Conservation (phyloP, 257 asterid genomes). For the Solanum stenotomum region DNA sequence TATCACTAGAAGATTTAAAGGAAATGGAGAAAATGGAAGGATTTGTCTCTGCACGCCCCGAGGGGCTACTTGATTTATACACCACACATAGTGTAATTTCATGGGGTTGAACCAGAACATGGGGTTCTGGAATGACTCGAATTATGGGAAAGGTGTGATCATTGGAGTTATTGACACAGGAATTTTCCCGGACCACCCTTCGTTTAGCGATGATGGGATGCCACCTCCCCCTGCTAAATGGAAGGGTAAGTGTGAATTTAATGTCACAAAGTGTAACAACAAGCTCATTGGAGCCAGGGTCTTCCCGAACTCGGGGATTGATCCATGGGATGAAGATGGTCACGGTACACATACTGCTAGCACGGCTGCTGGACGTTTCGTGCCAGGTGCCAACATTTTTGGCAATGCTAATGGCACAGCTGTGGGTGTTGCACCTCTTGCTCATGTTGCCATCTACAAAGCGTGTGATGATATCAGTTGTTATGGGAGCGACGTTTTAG, state of each 20-base stretch:
- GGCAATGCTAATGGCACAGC: too few relatives aligned
- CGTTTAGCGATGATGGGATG: neutral
- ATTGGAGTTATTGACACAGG: neutral
- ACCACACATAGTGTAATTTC: neutral
- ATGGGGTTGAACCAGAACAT: neutral
- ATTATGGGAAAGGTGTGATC: neutral
- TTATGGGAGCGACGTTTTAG: rapidly evolving
- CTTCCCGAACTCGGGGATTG: too few relatives aligned
- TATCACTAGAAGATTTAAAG: neutral
- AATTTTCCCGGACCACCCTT: neutral
- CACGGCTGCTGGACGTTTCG: too few relatives aligned
- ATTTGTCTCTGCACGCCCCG: neutral
- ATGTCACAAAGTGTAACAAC: too few relatives aligned
- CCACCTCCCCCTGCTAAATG: too few relatives aligned
- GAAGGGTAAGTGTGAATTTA: too few relatives aligned
- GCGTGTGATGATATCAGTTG: rapidly evolving
- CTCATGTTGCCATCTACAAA: neutral
- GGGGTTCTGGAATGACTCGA: neutral
- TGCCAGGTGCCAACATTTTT: too few relatives aligned
- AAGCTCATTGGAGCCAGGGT: too few relatives aligned
- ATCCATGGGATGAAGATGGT: neutral
- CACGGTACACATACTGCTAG: too few relatives aligned
- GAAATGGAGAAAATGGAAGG: neutral
- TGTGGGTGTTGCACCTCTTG: too few relatives aligned
- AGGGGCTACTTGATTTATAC: neutral